Evolutionary conservation across 148 eudicot species (phyloP), one percentile per base, ranked within the genome.

Genomic region (Simmondsia chinensis): DNA sequence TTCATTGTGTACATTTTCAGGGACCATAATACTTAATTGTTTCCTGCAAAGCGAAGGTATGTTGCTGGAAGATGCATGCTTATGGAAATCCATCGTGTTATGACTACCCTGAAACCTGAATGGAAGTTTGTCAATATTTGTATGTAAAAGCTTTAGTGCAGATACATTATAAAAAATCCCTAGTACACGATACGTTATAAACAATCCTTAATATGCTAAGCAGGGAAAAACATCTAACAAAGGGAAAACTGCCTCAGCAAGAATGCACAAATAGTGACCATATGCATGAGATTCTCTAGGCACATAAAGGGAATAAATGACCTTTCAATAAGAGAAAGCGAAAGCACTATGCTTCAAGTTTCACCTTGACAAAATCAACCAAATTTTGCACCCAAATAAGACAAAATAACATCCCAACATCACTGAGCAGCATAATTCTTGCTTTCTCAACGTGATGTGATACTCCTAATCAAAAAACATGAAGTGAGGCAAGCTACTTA

Each of bases 41-140:
- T 9, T 9, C 68, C 83, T 65, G 68, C 72, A 47, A 57, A 35
- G 33, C 47, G 76, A 45, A 52, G 33, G 9, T 34, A 41, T 37
- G 46, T 22, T 38, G 54, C 45, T 58, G 17, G 50, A n/a, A 15
- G 70, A 34, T 23, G 59, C 35, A 54, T 39, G 60, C 29, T 70
- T 70, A 37, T 33, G 54, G 46, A 60, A 47, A 47, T 55, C 66
- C 76, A 71, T 65, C 34, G 12, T 56, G 33, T 37, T 51, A 32
- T 65, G 34, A 45, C 57, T 48, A 65, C 35, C 59, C 76, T 71
- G 64, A 56, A 39, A 48, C 53, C 45, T 45, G 33, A 20, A 44
- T 11, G 27, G 22, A 46, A 39, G 9, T 26, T 41, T 50, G 12
- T 52, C 54, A 47, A 33, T 14, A n/a, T 14, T 43, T 9, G 2